Conservation (phyloP, 306 rosid species). For the Corylus heterophylla region DNA sequence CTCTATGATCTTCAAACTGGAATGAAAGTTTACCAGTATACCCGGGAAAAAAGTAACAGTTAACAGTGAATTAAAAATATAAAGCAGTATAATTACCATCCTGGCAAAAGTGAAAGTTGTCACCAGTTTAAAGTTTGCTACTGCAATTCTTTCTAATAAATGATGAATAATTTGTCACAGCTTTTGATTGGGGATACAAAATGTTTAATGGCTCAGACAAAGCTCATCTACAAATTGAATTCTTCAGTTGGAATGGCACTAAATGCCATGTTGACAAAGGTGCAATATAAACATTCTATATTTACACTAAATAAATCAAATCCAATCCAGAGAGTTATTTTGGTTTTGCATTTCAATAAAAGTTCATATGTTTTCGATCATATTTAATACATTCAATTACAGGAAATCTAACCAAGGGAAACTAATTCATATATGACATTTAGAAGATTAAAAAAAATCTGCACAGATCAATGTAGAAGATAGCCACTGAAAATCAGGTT, state of each 20-base stretch:
- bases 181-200: neutral
- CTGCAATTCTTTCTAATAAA: too few relatives aligned
- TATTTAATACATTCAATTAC: neutral
- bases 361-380: neutral
- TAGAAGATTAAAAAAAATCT: neutral
- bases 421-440: neutral
- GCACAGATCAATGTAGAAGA: neutral
- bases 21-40: neutral
- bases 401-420: neutral
- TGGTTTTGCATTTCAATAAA: neutral
- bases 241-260: neutral
- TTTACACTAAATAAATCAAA: neutral
- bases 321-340: neutral
- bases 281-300: neutral
- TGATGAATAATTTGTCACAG: neutral
- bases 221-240: neutral
- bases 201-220: too few relatives aligned
- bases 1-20: neutral
- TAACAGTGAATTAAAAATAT: neutral
- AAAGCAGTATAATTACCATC: neutral
- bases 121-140: neutral
- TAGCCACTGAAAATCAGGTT: neutral
- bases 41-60: neutral
- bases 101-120: neutral
- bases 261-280: neutral